Conservation (phyloP, 148 eudicot species). For the Rhododendron ovatum region DNA sequence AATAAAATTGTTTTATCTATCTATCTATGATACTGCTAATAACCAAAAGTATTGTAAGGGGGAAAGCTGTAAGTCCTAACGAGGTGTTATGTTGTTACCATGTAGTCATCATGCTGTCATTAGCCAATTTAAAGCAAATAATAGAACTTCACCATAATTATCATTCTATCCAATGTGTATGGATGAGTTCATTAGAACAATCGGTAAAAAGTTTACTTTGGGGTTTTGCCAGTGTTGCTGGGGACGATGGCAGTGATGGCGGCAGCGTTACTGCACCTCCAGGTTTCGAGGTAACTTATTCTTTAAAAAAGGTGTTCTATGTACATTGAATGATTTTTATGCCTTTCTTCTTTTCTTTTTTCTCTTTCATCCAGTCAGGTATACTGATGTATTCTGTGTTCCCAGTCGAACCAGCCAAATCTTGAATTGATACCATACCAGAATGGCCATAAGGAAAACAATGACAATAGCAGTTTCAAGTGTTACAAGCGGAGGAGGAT, state of each 20-base stretch:
- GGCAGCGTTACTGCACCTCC: constrained; percentile 18
- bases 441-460: constrained; percentile 12
- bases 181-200: background rate
- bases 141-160: background rate
- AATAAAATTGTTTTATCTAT: background rate
- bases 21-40: background rate
- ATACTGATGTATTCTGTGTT: background rate
- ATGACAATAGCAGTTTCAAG: constrained; percentile 17
- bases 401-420: constrained; percentile 26
- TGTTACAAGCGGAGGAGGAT: constrained; percentile 50
- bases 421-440: constrained; percentile 13
- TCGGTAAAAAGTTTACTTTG: background rate
- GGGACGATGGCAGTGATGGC: constrained; percentile 14
- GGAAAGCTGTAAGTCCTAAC: background rate
- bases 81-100: background rate
- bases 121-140: background rate
- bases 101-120: background rate
- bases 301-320: background rate
- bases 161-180: background rate
- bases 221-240: constrained; percentile 30
- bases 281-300: constrained; percentile 29
- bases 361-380: background rate
- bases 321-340: background rate
- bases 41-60: background rate
- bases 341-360: background rate